phyloP scores from a whole-genome alignment of 768 basidiomycete species.

The Mycena venus region DNA sequence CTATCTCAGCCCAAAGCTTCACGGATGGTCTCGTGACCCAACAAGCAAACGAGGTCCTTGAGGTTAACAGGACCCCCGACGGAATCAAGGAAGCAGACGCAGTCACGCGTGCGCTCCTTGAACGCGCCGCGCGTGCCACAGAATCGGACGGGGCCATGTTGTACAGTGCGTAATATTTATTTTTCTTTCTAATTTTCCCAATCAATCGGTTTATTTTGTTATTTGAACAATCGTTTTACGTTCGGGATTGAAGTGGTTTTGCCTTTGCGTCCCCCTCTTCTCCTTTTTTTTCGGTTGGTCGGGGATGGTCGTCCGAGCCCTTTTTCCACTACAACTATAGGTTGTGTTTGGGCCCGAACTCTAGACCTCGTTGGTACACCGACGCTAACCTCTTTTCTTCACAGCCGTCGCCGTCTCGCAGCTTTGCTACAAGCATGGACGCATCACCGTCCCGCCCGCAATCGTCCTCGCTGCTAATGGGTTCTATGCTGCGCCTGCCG shows the following conservation, averaged over 20 bases:
- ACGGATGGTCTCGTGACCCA: constrained; percentile 27
- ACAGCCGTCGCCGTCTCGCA: constrained; percentile 76
- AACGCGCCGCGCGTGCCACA: neutral
- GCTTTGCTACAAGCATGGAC: constrained; percentile 76
- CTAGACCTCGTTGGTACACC: constrained; percentile 16
- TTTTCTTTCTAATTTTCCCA: neutral
- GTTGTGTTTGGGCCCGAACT: too few relatives aligned
- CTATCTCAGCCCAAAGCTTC: constrained; percentile 15
- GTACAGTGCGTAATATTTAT: constrained; percentile 25
- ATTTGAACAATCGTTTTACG: too few relatives aligned
- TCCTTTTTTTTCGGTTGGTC: too few relatives aligned
- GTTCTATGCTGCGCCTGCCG: constrained; percentile 52
- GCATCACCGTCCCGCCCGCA: constrained; percentile 81
- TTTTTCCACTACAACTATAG: too few relatives aligned
- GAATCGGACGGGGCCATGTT: constrained; percentile 16
- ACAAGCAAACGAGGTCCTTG: neutral
- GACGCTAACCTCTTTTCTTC: too few relatives aligned
- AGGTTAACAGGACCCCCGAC: too few relatives aligned
- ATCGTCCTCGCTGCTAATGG: constrained; percentile 74
- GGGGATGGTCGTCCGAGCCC: too few relatives aligned
- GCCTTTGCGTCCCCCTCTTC: too few relatives aligned
- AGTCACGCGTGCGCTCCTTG: constrained; percentile 10
- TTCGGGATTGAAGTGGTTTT: too few relatives aligned
- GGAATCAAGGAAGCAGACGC: too few relatives aligned
- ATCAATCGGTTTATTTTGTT: too few relatives aligned